Evolutionary conservation across 768 basidiomycete genomes (phyloP), one percentile per base, ranked within the genome.

Genomic region (Amanita thiersii): DNA sequence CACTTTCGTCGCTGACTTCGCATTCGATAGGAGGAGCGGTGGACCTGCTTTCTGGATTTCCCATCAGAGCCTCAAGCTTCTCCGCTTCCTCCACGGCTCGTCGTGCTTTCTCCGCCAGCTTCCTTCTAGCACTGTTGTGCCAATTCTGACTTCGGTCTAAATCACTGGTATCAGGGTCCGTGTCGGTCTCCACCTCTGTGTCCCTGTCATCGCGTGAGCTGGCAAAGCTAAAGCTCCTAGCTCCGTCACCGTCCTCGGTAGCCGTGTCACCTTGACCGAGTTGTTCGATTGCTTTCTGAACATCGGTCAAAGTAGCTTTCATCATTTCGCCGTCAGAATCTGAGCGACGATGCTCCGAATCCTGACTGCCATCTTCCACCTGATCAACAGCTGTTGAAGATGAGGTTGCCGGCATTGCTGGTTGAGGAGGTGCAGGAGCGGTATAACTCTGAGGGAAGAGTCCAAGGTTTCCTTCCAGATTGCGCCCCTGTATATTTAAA

Each of bases 391-490:
- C 42, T 3, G 55, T 53, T 19, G 40, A 40, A 19, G 48, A 50
- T 2, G 61, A 39, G 5, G 56, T 47, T 21, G 61, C 53, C 28
- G 56, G 35, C n/a, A 61, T 50, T 21, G 52, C 20, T 31, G 37
- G 21, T 43, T 54, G 52, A 3, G 79, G 73, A 0, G 75, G 72
- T 1, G 64, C 69, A 3, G 76, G 64, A 0, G 86, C 71, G 0
- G 93, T 94, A 55, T 97, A 97, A 47, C 77, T 81, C 52, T 84
- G 73, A 2, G 96, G 96, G 54, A 99, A 98, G 8, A 99, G 66
- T 2, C 96, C 96, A n/a, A 74, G 63, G 57, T 81, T 81, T 3
- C 93, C 94, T 9, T 75, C 66, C 4, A 73, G 57, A 61, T 92
- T 96, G 25, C 84, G 80, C 11, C 93, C 92, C 88, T 92, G 58